phyloP scores from a whole-genome alignment of 192 early-diverging fungal species.

The Coemansia umbellata region DNA sequence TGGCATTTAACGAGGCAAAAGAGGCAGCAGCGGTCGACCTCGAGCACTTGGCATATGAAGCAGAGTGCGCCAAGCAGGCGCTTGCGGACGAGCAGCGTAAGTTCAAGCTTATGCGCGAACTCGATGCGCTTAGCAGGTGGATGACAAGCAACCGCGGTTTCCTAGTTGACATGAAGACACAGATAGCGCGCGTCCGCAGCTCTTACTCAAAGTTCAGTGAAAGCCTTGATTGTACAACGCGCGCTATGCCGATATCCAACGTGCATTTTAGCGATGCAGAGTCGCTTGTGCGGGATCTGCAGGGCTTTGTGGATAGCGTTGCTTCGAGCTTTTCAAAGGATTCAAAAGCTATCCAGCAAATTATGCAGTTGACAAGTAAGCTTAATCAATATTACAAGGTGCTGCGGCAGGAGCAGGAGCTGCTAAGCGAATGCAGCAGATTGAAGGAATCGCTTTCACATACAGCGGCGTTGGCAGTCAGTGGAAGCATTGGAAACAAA shows the following conservation, averaged over 20 bases:
- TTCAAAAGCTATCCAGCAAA: background rate
- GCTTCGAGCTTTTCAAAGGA: constrained; percentile 5
- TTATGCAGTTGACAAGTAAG: constrained; percentile 6
- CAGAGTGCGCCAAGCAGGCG: constrained; percentile 9
- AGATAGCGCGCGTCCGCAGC: constrained; percentile 8
- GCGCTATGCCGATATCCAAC: constrained; percentile 38
- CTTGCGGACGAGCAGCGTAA: constrained; percentile 24
- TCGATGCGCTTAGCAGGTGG: constrained; percentile 26
- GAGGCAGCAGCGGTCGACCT: constrained; percentile 16
- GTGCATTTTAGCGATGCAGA: constrained; percentile 19
- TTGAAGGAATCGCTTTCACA: constrained; percentile 32
- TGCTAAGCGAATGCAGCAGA: constrained; percentile 29
- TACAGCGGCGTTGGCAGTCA: constrained; percentile 21
- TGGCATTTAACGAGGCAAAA: constrained; percentile 32
- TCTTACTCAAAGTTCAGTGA: constrained; percentile 18
- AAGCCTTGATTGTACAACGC: constrained; percentile 20
- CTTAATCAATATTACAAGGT: constrained; percentile 16
- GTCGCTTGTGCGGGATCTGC: constrained; percentile 25
- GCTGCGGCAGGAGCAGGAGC: constrained; percentile 19
- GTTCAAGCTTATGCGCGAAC: constrained; percentile 37
- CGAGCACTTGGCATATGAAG: constrained; percentile 11
- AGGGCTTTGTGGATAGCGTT: constrained; percentile 18
- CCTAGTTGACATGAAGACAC: constrained; percentile 15
- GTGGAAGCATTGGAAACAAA: constrained; percentile 1
- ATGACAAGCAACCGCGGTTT: constrained; percentile 8